A percentile compares a stretch with the other conserved stretches of the same genome.
These are phyloP conservation scores for Pichia sp. DNA, from an alignment of 1,139 yeast genomes.

Conservation along the genomic window DNA sequence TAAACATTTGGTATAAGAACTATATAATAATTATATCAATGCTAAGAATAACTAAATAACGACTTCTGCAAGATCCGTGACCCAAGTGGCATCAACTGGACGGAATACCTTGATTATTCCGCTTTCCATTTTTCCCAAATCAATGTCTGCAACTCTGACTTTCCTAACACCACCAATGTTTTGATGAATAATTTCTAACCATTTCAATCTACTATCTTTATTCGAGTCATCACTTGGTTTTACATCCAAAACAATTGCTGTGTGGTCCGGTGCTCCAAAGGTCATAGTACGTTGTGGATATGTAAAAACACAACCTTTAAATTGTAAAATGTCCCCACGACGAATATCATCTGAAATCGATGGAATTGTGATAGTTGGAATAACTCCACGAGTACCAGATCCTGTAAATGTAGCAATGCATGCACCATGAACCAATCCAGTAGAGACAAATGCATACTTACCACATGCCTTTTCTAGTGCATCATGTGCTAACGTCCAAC, in stretches of 20 bases:
- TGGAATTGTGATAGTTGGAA: constrained; percentile 25
- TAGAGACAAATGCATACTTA: constrained; percentile 54
- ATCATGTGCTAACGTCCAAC: constrained; percentile 71
- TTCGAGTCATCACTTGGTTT: constrained; percentile 16
- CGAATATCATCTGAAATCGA: constrained; percentile 30
- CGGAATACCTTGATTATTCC: constrained; percentile 52
- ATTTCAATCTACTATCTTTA: constrained; percentile 24
- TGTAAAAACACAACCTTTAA: constrained; percentile 40
- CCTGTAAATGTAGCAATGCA: constrained; percentile 38
- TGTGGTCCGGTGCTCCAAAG: constrained; percentile 63
- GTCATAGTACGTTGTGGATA: constrained; percentile 27
- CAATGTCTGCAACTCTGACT: constrained; percentile 43
- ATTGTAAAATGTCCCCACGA: constrained; percentile 44
- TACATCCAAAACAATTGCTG: constrained; percentile 47
- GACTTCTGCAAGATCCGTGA: constrained; percentile 33
- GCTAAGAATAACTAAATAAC: constrained; percentile 13
- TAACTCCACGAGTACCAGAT: constrained; percentile 14
- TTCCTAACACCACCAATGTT: constrained; percentile 47
- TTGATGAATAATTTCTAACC: constrained; percentile 50
- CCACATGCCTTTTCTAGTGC: constrained; percentile 58
- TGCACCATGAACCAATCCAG: constrained; percentile 53
- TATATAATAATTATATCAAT: background rate
- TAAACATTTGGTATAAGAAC: too few species aligned
- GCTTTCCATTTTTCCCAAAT: constrained; percentile 37
- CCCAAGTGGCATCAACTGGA: constrained; percentile 53